Conservation (phyloP, 352 stramenopile genomes). For the Phytophthora chlamydospora region DNA sequence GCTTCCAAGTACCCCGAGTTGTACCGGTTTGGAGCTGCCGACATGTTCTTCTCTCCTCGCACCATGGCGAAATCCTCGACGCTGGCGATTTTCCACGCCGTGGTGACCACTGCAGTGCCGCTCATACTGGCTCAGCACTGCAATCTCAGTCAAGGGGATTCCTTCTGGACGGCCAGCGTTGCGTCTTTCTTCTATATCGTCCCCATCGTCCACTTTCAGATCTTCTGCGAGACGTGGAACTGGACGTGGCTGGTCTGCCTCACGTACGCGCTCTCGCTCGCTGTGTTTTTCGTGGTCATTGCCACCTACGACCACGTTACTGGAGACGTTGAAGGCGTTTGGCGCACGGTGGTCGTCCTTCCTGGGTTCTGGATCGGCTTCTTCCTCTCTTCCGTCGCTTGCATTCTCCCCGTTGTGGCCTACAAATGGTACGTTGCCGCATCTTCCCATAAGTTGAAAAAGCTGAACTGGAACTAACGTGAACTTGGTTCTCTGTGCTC, state of each 20-base stretch:
- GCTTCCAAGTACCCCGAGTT: slow-evolving; percentile 75
- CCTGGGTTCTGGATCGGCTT: slow-evolving; percentile 74
- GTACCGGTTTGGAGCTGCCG: slow-evolving; percentile 61
- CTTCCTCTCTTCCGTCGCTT: slow-evolving; percentile 43
- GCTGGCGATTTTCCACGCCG: slow-evolving; percentile 60
- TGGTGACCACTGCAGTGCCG: slow-evolving; percentile 62
- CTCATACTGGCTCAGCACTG: slow-evolving; percentile 60
- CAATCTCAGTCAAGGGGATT: slow-evolving; percentile 47
- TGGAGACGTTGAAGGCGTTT: slow-evolving; percentile 56
- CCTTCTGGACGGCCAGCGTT: slow-evolving; percentile 91
- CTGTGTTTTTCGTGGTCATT: slow-evolving; percentile 55
- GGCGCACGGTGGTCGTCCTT: slow-evolving; percentile 33
- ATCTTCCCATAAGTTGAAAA: neutral
- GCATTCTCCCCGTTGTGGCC: slow-evolving; percentile 67
- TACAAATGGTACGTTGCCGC: slow-evolving; percentile 60
- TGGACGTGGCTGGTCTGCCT: slow-evolving; percentile 58
- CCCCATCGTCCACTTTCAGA: slow-evolving; percentile 91
- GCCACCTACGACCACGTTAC: slow-evolving; percentile 62
- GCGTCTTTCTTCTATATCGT: slow-evolving; percentile 95
- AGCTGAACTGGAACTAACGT: neutral
- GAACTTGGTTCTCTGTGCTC: neutral
- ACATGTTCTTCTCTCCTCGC: slow-evolving; percentile 66
- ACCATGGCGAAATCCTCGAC: slow-evolving; percentile 50
- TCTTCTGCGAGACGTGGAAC: slow-evolving; percentile 82
- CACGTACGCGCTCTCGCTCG: slow-evolving; percentile 57